Evolutionary conservation across 1,139 yeast genomes (phyloP), one percentile per base, ranked within the genome.

Genomic region (Geotrichum phurueaensis): DNA sequence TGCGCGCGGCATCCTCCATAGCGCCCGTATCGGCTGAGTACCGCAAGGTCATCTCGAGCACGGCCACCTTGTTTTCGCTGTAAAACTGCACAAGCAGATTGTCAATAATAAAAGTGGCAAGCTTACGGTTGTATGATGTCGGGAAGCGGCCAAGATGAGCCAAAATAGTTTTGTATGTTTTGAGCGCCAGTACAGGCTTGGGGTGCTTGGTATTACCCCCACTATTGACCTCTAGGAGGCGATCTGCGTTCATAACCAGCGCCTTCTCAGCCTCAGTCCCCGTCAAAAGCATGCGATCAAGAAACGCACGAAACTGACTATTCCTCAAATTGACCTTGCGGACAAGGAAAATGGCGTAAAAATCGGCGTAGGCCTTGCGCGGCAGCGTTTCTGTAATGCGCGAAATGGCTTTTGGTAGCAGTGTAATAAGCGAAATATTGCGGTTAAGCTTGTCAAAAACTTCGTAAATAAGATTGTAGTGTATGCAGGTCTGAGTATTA

Each of bases 1-100:
- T 62, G 1, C 58, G 56, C 6, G 65, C 63, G 1, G 69, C 69
- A 4, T 65, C 64, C 6, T 59, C 58, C 53, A 69, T 62, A n/a
- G 69, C 68, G 20, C 68, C 71, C 31, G 64, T 39, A 31, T 69
- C 68, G 15, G 67, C 61, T 1, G 69, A 68, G 9, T 68, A 60
- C 25, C 63, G 54, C 47, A 69, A 54, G 3, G 67, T 60, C 23
- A 65, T 56, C 6, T 61, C 53, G 27, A 65, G 56, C 6, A 64
- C 62, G 5, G 54, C 61, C 20, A 51, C 58, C 10, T 59, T 33
- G 22, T 57, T 59, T 31, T 65, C 56, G 39, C 59, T 59, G 18
- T 65, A 60, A 55, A 61, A 65, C 20, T 59, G 49, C 53, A 64
- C 65, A 27, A 68, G 60, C 9, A 61, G 45, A 3, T 56, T 47